A percentile compares a stretch with the other conserved stretches of the same genome.
Conservation (phyloP, 495 filamentous ascomycete genomes). For the Penicillium diatomitis region DNA sequence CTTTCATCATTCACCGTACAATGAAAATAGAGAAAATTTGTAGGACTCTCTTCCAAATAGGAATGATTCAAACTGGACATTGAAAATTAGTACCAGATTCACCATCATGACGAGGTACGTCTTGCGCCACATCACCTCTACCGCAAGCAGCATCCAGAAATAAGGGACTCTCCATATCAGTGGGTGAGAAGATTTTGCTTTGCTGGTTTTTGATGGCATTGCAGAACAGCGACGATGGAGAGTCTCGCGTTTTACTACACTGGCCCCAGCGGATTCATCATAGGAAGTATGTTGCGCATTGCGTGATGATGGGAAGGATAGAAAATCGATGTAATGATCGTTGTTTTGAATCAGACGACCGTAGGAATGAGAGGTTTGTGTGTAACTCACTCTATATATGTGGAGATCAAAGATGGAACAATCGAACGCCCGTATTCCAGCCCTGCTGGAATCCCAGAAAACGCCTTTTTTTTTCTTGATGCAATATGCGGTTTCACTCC, state of each 20-base stretch:
- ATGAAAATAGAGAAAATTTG: too few species aligned
- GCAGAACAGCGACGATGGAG: conserved; percentile 25
- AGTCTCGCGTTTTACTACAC: conserved; percentile 36
- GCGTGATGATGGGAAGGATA: not conserved
- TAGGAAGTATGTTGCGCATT: conserved; percentile 2
- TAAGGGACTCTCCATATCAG: conserved; percentile 19
- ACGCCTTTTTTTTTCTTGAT: conserved; percentile 16
- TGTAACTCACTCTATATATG: too few species aligned
- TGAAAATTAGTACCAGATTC: too few species aligned
- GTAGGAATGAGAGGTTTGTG: too few species aligned
- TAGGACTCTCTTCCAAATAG: too few species aligned
- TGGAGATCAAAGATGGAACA: conserved; percentile 1
- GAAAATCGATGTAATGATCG: not conserved
- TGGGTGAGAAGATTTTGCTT: conserved; percentile 42
- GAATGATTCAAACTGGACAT: too few species aligned
- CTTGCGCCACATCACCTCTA: too few species aligned
- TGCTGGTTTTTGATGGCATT: conserved; percentile 47
- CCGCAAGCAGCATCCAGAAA: too few species aligned
- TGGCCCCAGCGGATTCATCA: conserved; percentile 52
- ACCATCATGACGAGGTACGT: too few species aligned
- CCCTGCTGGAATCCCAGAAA: conserved; percentile 11
- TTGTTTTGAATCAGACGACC: too few species aligned
- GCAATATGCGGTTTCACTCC: conserved; percentile 25
- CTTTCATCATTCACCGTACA: too few species aligned
- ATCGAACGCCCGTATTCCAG: conserved; percentile 1